Conservation (phyloP, 148 eudicot species). For the Spergularia bocconei region DNA sequence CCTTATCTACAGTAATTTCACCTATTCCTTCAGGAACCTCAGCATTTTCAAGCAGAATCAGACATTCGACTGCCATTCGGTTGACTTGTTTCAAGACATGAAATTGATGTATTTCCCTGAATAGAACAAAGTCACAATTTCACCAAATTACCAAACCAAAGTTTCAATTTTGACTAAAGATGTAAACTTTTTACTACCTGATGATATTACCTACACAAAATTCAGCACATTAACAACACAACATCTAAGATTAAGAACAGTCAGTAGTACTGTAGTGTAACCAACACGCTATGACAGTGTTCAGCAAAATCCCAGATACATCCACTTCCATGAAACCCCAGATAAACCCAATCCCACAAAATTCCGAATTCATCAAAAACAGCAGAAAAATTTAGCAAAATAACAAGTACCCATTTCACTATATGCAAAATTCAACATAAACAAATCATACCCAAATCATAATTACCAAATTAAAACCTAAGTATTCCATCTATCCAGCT, state of each 20-base stretch:
- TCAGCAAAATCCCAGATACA: background rate
- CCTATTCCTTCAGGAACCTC: conserved; percentile 49
- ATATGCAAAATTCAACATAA: background rate
- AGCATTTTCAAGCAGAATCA: conserved; percentile 65
- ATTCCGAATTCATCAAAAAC: background rate
- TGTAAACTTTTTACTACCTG: background rate
- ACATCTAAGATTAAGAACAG: background rate
- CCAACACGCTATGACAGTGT: background rate
- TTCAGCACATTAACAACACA: background rate
- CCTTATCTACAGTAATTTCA: conserved; percentile 35
- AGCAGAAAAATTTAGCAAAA: conserved; percentile 1
- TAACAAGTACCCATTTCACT: conserved; percentile 4
- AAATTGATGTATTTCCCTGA: conserved; percentile 75
- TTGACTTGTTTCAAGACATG: conserved; percentile 32
- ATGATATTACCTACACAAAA: background rate
- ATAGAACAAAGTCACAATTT: conserved; percentile 7
- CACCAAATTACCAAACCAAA: conserved; percentile 6
- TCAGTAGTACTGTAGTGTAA: background rate
- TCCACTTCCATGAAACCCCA: background rate
- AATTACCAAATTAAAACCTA: background rate
- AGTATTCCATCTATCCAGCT: background rate
- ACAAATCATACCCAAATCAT: conserved; percentile 4
- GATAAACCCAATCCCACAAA: background rate
- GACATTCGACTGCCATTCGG: conserved; percentile 42
- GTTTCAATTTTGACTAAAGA: background rate